Conservation (phyloP, 192 early-diverging fungal genomes). For the Coemansia sp. region DNA sequence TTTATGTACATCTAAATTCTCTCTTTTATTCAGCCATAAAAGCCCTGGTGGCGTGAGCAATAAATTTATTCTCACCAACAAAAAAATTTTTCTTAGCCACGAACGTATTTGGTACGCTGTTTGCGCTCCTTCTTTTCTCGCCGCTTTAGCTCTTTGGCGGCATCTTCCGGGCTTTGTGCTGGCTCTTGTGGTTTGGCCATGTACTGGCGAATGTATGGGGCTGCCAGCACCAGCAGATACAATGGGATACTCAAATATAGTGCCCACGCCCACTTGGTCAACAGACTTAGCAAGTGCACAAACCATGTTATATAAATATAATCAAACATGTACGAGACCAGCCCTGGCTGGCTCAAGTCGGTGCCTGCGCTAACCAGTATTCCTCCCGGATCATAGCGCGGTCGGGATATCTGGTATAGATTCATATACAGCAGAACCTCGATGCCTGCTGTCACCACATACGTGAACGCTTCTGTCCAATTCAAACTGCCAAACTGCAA, state of each 20-base stretch:
- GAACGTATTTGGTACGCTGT: slow-evolving; percentile 41
- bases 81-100: slow-evolving; percentile 4
- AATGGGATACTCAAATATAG: slow-evolving; percentile 48
- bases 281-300: slow-evolving; percentile 56
- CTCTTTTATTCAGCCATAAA: neutral
- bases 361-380: slow-evolving; percentile 50
- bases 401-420: slow-evolving; percentile 21
- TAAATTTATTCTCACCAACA: neutral
- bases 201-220: slow-evolving; percentile 35
- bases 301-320: slow-evolving; percentile 83
- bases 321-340: slow-evolving; percentile 76
- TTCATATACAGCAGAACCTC: slow-evolving; percentile 15
- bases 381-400: slow-evolving; percentile 47
- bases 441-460: slow-evolving; percentile 16
- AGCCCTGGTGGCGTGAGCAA: too few species aligned
- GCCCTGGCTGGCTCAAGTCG: slow-evolving; percentile 52
- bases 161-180: slow-evolving; percentile 11
- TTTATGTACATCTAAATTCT: too few species aligned
- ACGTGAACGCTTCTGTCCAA: slow-evolving; percentile 25
- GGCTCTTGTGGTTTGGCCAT: slow-evolving; percentile 6
- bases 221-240: slow-evolving; percentile 23
- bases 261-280: slow-evolving; percentile 40
- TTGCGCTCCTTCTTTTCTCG: slow-evolving; percentile 54
- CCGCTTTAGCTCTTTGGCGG: slow-evolving; percentile 34
- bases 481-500: slow-evolving; percentile 37